phyloP scores from a whole-genome alignment of 306 rosid species.

The Medicago ruthenica region DNA sequence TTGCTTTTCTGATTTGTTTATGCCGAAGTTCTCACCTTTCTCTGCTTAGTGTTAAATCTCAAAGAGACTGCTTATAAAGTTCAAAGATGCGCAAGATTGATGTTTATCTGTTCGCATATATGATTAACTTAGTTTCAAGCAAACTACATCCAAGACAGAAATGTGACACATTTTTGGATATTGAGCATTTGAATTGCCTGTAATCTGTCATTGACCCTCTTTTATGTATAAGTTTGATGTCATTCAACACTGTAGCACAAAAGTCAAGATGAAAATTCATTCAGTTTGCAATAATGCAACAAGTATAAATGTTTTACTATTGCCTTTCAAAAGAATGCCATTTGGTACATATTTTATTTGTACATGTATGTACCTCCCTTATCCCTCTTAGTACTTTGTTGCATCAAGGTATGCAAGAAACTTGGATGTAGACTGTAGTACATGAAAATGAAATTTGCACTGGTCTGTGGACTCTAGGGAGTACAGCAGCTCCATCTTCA shows the following conservation, averaged over 20 bases:
- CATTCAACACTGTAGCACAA: neutral
- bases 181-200: neutral
- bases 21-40: neutral
- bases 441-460: neutral
- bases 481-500: neutral
- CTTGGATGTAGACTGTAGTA: neutral
- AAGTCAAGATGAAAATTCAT: slow-evolving; percentile 25
- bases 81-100: neutral
- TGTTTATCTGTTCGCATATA: neutral
- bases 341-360: neutral
- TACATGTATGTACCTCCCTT: neutral
- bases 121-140: slow-evolving; percentile 10
- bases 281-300: slow-evolving; percentile 14
- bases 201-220: slow-evolving; percentile 9
- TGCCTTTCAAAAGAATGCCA: neutral
- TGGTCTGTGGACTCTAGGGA: neutral
- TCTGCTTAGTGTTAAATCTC: slow-evolving; percentile 13
- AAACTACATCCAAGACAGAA: neutral
- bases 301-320: slow-evolving; percentile 10
- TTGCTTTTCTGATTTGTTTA: neutral
- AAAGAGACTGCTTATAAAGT: slow-evolving; percentile 1
- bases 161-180: slow-evolving; percentile 1
- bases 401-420: slow-evolving; percentile 4
- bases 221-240: slow-evolving; percentile 8
- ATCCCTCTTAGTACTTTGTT: neutral